phyloP scores from a whole-genome alignment of 2,329 filamentous ascomycete genomes.

The Cladosporium halotolerans region DNA sequence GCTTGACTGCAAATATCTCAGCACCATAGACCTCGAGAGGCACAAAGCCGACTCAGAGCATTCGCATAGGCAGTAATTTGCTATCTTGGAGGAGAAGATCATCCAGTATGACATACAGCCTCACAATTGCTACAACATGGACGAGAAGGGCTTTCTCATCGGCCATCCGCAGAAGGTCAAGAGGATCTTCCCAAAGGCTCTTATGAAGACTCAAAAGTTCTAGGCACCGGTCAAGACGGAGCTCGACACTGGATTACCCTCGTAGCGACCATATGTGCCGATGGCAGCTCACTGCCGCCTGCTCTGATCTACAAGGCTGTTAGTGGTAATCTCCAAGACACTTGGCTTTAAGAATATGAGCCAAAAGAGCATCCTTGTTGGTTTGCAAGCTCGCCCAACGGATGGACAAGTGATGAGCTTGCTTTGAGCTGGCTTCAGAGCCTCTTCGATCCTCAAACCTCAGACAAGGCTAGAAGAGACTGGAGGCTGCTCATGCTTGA shows the following conservation, averaged over 20 bases:
- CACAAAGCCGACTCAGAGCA: too few relatives aligned
- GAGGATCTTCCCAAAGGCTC: not conserved
- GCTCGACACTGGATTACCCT: slow-evolving; percentile 9
- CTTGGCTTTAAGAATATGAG: slow-evolving; percentile 12
- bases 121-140: too few relatives aligned
- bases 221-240: slow-evolving; percentile 6
- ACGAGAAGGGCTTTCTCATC: too few relatives aligned
- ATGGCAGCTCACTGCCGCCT: slow-evolving; percentile 12
- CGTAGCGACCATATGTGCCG: slow-evolving; percentile 12
- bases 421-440: slow-evolving; percentile 10
- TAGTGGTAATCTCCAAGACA: slow-evolving; percentile 2
- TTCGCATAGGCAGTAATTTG: too few relatives aligned
- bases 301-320: slow-evolving; percentile 8
- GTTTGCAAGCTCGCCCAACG: slow-evolving; percentile 12
- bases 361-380: slow-evolving; percentile 4
- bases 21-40: too few relatives aligned
- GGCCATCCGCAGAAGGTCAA: not conserved
- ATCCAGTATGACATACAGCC: too few relatives aligned
- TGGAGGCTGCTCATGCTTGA: slow-evolving; percentile 4
- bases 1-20: too few relatives aligned
- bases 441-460: slow-evolving; percentile 11
- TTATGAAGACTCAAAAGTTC: not conserved
- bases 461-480: slow-evolving; percentile 10
- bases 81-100: too few relatives aligned
- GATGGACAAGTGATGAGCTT: slow-evolving; percentile 17